Percentiles rank a stretch among this genome's conserved stretches.
These are phyloP conservation scores for Lactarius quietus DNA, from an alignment of 768 basidiomycete genomes.

Conservation along the genomic window DNA sequence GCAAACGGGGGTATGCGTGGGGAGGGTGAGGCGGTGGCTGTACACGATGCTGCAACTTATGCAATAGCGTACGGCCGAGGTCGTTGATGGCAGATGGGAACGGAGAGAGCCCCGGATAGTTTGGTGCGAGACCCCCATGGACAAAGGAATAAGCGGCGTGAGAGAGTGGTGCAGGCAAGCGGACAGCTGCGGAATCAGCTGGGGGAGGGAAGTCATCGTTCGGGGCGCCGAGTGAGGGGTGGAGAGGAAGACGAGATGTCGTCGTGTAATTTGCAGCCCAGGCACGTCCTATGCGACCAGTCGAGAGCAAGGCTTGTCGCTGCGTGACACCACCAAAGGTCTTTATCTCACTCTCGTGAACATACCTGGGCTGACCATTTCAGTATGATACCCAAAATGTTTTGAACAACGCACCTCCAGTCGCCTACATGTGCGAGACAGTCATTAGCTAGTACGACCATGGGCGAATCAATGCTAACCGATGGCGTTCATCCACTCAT, in stretches of 20 bases:
- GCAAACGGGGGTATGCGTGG: conserved; percentile 67
- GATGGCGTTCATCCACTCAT: conserved; percentile 93
- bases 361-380: conserved; percentile 54
- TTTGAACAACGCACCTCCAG: conserved; percentile 58
- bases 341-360: conserved; percentile 73
- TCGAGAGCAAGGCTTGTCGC: conserved; percentile 70
- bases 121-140: conserved; percentile 85
- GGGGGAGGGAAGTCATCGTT: conserved; percentile 51
- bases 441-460: conserved; percentile 1
- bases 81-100: conserved; percentile 84
- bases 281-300: conserved; percentile 71
- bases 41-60: conserved; percentile 64
- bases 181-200: conserved; percentile 36
- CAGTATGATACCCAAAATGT: background rate
- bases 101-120: conserved; percentile 69
- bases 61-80: conserved; percentile 63
- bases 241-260: conserved; percentile 76
- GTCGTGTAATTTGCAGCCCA: conserved; percentile 88
- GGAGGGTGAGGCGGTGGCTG: conserved; percentile 80
- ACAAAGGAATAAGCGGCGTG: conserved; percentile 88
- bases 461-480: conserved; percentile 39
- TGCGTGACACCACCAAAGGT: conserved; percentile 72
- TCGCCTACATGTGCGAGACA: conserved; percentile 50
- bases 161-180: conserved; percentile 46
- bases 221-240: conserved; percentile 61